Base-by-base conservation (phyloP, 1,284 basidiomycete species). In the Trichosporon ovoides region DNA sequence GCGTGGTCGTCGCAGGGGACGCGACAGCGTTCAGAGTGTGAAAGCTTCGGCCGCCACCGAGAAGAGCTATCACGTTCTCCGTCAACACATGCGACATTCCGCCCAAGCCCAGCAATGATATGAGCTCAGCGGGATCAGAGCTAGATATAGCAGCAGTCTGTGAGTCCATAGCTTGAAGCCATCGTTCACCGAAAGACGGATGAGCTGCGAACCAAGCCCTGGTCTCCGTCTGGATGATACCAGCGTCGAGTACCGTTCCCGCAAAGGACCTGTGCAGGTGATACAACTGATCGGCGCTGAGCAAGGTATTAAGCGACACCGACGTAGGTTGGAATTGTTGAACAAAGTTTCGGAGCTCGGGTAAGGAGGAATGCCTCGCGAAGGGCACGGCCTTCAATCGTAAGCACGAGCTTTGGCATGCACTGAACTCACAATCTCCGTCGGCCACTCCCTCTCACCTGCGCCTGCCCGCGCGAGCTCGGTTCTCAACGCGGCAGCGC, bases 281-380 rank as follows among this genome's bases (percentile, higher is more conserved):
- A 7, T 28, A 48, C 16, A 48, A 22, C 43, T 46, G 3, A 87
- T 70, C 2, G 78, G 75, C 0, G 16, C 20, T 40, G 28, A 85
- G 81, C 7, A 94, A 81, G 0, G 88, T 88, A 67, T 93, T 94
- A 0, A 91, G 91, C 2, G 89, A 82, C 1, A 95, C 75, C 2
- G 82, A 79, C 19, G 77, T 80, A 0, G 92, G 92, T 20, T 82
- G 82, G 75, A 97, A 95, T 11, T 92, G 78, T 0, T 82, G 77
- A 13, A 94, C 89, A 52, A 96, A 87, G 3, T 80, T 77, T 61
- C 85, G 85, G 1, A 97, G 81, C 70, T 97, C 93, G 0, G 89
- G 88, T 1, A 94, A 81, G 0, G 88, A 81, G 0, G 91, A 93
- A 68, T 96, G 93, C 0, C 93, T 84, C 4, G 85, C 84, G 1